Conservation (phyloP, 2,329 filamentous ascomycete genomes). For the Chaetomiaceae sp. region DNA sequence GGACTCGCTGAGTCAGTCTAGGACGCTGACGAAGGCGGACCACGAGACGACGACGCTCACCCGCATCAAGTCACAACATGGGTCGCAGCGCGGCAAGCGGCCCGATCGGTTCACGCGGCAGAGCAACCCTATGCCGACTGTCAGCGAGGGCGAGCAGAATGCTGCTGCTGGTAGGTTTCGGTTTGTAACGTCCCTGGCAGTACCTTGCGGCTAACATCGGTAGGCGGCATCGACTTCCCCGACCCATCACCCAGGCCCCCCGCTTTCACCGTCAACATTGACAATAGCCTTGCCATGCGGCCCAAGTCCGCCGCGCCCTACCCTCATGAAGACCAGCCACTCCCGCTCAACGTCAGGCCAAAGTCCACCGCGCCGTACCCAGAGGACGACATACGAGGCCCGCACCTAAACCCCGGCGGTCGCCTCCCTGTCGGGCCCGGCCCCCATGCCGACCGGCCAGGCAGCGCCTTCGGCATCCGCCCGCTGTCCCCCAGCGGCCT, state of each 20-base stretch:
- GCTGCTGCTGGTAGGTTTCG: constrained; percentile 10
- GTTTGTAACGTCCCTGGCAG: no score
- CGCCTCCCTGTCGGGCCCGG: constrained; percentile 44
- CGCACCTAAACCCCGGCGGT: constrained; percentile 42
- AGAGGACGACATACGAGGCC: constrained; percentile 41
- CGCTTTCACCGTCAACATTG: constrained; percentile 47
- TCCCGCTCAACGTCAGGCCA: constrained; percentile 41
- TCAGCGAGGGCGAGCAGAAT: constrained; percentile 39
- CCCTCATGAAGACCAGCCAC: constrained; percentile 59
- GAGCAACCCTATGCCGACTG: constrained; percentile 41
- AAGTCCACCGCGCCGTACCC: constrained; percentile 48
- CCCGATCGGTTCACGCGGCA: constrained; percentile 53
- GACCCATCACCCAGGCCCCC: constrained; percentile 43
- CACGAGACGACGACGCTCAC: constrained; percentile 88
- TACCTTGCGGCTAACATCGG: constrained; percentile 32
- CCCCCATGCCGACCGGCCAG: constrained; percentile 43
- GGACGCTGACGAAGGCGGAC: constrained; percentile 80
- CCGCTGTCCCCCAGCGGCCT: constrained; percentile 38
- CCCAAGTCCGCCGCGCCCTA: constrained; percentile 60
- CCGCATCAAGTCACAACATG: constrained; percentile 76
- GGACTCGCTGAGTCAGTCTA: constrained; percentile 75
- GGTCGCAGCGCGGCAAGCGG: constrained; percentile 57
- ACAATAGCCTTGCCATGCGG: constrained; percentile 34
- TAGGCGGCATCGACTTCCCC: constrained; percentile 39
- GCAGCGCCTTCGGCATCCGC: constrained; percentile 50